phyloP scores from a whole-genome alignment of 331 rosid species.

The Acacia pycnantha region DNA sequence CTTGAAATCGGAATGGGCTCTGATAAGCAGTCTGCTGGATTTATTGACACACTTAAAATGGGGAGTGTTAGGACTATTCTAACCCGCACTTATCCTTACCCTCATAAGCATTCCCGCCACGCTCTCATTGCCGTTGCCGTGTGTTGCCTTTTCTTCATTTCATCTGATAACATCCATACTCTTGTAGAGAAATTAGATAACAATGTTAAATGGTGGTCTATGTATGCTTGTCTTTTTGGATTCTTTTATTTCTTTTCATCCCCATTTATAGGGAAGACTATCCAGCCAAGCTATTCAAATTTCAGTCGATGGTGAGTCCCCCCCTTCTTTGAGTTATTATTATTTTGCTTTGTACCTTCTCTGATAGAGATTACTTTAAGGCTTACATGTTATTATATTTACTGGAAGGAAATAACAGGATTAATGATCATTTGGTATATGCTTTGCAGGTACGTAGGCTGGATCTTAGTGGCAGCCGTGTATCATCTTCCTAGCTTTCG shows the following conservation, averaged over 20 bases:
- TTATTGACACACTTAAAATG: conserved; percentile 80
- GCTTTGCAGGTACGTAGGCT: conserved; percentile 74
- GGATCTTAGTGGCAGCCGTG: conserved; percentile 96
- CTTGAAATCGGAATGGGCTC: conserved; percentile 49
- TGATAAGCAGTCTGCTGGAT: conserved; percentile 50
- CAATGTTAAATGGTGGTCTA: conserved; percentile 97
- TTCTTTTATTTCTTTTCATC: conserved; percentile 99
- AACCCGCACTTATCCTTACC: conserved; percentile 84
- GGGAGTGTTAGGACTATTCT: conserved; percentile 90
- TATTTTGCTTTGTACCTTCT: conserved; percentile 6
- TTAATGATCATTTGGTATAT: conserved; percentile 29
- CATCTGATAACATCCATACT: conserved; percentile 91
- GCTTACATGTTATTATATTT: not conserved
- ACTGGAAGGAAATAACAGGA: not conserved
- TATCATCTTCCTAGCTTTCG: conserved; percentile 97
- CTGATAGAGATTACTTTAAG: not conserved
- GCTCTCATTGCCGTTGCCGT: conserved; percentile 94
- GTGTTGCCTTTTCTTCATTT: conserved; percentile 93
- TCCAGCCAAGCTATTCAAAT: conserved; percentile 97
- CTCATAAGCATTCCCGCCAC: conserved; percentile 97
- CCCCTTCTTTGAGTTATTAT: not conserved
- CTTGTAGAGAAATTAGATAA: conserved; percentile 92
- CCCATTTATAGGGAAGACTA: conserved; percentile 94
- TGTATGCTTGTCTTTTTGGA: conserved; percentile 83
- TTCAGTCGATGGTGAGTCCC: conserved; percentile 89